These are phyloP conservation scores for Amauroascus niger DNA, from an alignment of 2,329 filamentous ascomycete genomes.

Conservation along the genomic window DNA sequence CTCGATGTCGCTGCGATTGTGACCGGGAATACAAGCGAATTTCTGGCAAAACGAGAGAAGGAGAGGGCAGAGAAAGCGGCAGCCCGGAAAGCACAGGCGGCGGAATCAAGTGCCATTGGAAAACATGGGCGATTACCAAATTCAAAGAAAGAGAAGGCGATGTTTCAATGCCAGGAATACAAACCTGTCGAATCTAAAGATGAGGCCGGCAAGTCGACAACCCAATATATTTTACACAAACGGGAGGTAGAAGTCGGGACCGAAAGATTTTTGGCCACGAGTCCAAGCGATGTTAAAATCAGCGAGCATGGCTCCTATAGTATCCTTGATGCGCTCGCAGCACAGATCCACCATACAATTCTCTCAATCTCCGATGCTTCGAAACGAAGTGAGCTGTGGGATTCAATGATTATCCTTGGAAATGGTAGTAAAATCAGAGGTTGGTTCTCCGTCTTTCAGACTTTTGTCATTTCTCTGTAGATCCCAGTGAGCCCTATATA, in stretches of 20 bases:
- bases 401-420: slow-evolving; percentile 81
- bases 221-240: slow-evolving; percentile 44
- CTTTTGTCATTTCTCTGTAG: not conserved
- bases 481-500: not conserved
- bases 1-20: slow-evolving; percentile 58
- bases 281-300: slow-evolving; percentile 27
- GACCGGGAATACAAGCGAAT: slow-evolving; percentile 54
- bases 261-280: slow-evolving; percentile 53
- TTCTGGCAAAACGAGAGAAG: slow-evolving; percentile 52
- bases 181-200: slow-evolving; percentile 46
- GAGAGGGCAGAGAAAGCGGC: slow-evolving; percentile 51
- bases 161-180: slow-evolving; percentile 54
- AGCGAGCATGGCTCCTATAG: slow-evolving; percentile 41
- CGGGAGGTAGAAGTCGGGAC: slow-evolving; percentile 53
- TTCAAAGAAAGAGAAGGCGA: slow-evolving; percentile 48
- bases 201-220: slow-evolving; percentile 38
- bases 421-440: slow-evolving; percentile 64
- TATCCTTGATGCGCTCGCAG: slow-evolving; percentile 74
- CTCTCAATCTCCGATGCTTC: slow-evolving; percentile 74
- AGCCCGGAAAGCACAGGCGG: slow-evolving; percentile 43
- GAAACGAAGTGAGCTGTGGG: slow-evolving; percentile 81
- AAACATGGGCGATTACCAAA: slow-evolving; percentile 49
- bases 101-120: slow-evolving; percentile 31
- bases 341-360: slow-evolving; percentile 72
- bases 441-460: slow-evolving; percentile 22